Conservation (phyloP, 257 asterid species). For the Ehretia macrophylla region DNA sequence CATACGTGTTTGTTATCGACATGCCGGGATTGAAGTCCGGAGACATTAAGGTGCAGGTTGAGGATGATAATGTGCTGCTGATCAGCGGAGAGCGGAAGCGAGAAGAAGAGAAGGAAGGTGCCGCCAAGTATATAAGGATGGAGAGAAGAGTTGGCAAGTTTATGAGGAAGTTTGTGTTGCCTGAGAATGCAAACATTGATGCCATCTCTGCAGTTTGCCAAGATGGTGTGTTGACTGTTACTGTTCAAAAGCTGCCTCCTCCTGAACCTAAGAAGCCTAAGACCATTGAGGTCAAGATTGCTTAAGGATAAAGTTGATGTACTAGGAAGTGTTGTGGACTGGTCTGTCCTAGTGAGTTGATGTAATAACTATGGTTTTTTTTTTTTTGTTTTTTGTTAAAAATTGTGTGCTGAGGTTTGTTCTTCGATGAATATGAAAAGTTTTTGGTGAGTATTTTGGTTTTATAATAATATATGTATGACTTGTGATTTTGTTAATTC, state of each 20-base stretch:
- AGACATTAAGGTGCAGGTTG: constrained; percentile 69
- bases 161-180: constrained; percentile 73
- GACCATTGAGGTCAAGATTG: constrained; percentile 64
- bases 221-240: constrained; percentile 74
- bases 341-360: background rate
- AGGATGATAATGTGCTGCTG: constrained; percentile 52
- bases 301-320: constrained; percentile 11
- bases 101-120: constrained; percentile 46
- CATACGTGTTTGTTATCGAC: constrained; percentile 58
- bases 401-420: no score
- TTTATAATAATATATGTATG: no score
- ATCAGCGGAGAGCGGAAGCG: constrained; percentile 67
- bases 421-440: no score
- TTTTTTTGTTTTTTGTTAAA: no score
- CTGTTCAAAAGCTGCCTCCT: constrained; percentile 73
- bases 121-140: constrained; percentile 61
- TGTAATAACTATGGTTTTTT: no score
- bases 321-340: background rate
- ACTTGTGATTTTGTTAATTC: no score
- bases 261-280: constrained; percentile 83
- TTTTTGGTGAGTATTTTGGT: no score
- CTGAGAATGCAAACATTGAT: constrained; percentile 66
- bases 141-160: constrained; percentile 67
- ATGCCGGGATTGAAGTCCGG: constrained; percentile 80
- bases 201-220: constrained; percentile 59